These are phyloP conservation scores for Mycena rebaudengoi DNA, from an alignment of 768 basidiomycete species.

Conservation along the genomic window DNA sequence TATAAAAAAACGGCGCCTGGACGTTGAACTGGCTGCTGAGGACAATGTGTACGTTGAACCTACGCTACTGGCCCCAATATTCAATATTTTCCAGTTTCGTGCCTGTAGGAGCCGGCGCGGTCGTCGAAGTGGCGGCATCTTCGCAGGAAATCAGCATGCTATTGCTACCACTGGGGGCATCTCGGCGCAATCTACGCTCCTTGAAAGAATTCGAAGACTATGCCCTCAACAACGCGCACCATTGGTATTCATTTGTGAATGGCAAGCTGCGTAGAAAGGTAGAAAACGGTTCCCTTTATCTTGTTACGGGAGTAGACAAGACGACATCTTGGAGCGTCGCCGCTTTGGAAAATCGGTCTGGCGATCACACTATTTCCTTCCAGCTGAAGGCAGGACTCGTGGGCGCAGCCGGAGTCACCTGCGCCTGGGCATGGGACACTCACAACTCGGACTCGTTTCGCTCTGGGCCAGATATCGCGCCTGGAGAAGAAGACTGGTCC, in stretches of 20 bases:
- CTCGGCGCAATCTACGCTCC: background rate
- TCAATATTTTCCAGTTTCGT: background rate
- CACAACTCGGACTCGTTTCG: background rate
- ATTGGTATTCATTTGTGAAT: background rate
- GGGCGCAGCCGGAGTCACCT: background rate
- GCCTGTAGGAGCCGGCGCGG: background rate
- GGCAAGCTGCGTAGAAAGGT: background rate
- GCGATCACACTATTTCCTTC: background rate
- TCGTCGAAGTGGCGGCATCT: background rate
- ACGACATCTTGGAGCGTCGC: background rate
- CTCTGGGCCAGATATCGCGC: slow-evolving; percentile 19
- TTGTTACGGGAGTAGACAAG: background rate
- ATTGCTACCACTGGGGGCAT: background rate
- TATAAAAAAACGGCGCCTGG: background rate
- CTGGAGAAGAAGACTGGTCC: background rate
- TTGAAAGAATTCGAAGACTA: background rate
- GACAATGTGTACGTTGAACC: background rate
- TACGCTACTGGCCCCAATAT: background rate
- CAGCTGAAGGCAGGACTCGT: background rate
- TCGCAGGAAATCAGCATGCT: background rate
- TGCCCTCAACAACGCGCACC: background rate
- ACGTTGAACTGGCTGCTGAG: background rate
- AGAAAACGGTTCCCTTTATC: background rate
- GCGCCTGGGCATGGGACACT: background rate
- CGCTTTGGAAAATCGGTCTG: background rate